Conservation (phyloP, 2,329 filamentous ascomycete genomes). For the Aspergillus clavatus region DNA sequence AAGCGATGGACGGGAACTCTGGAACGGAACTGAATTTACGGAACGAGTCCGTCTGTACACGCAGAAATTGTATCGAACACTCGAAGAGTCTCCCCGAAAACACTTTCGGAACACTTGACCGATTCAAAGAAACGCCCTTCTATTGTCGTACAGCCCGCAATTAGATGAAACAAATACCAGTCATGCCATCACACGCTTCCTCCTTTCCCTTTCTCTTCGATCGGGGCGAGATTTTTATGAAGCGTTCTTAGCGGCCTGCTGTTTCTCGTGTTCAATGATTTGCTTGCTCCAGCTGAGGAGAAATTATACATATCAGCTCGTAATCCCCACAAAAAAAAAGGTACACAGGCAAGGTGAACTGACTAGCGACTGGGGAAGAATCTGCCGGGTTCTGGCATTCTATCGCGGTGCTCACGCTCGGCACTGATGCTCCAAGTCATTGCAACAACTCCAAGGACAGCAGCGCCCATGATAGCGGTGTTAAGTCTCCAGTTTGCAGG, state of each 20-base stretch:
- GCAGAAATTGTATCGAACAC: conserved; percentile 37
- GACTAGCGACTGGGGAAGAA: conserved; percentile 85
- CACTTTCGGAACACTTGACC: conserved; percentile 35
- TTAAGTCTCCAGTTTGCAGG: conserved; percentile 93
- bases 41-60: conserved; percentile 44
- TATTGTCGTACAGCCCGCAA: conserved; percentile 37
- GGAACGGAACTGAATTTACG: conserved; percentile 44
- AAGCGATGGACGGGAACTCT: conserved; percentile 34
- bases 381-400: conserved; percentile 68
- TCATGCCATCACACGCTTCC: conserved; percentile 22
- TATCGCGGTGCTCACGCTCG: conserved; percentile 65
- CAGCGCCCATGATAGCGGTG: conserved; percentile 68
- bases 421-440: conserved; percentile 69
- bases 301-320: conserved; percentile 15
- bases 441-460: conserved; percentile 64
- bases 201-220: conserved; percentile 8
- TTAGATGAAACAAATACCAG: conserved; percentile 31
- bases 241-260: conserved; percentile 42
- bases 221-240: conserved; percentile 26
- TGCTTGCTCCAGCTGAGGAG: conserved; percentile 63
- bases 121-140: conserved; percentile 32
- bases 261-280: conserved; percentile 62
- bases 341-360: conserved; percentile 33
- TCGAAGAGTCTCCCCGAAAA: conserved; percentile 36
- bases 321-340: conserved; percentile 3